Evolutionary conservation across 306 rosid genomes (phyloP).

Genomic region (Glycyrrhiza uralensis): DNA sequence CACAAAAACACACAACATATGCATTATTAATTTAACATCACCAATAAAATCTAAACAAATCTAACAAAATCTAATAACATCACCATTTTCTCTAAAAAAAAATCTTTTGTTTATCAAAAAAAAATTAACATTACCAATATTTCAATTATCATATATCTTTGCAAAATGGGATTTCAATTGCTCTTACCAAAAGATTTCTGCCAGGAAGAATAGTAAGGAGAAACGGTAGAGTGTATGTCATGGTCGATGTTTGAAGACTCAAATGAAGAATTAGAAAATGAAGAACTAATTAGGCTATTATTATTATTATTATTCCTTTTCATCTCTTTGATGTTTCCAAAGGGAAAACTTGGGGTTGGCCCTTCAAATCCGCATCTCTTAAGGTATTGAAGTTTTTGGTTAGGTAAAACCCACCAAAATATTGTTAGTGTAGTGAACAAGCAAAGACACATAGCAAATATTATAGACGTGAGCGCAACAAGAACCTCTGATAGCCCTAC

Average conservation of each 20-base stretch:
- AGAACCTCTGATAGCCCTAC: slow-evolving; percentile 13
- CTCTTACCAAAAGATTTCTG: slow-evolving; percentile 71
- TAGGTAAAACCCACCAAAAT: slow-evolving; percentile 60
- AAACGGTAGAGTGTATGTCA: slow-evolving; percentile 62
- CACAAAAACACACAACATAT: background rate
- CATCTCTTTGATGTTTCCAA: slow-evolving; percentile 64
- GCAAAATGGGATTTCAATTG: too few species aligned
- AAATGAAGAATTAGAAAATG: background rate
- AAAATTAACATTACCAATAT: too few species aligned
- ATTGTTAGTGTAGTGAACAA: slow-evolving; percentile 30
- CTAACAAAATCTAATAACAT: background rate
- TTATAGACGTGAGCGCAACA: background rate
- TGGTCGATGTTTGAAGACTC: slow-evolving; percentile 34
- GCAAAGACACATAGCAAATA: background rate
- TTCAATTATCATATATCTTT: too few species aligned
- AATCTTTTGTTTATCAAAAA: too few species aligned
- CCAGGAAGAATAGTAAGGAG: slow-evolving; percentile 70
- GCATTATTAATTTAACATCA: background rate
- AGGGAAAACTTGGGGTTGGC: slow-evolving; percentile 65
- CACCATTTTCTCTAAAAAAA: background rate
- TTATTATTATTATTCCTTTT: slow-evolving; percentile 38
- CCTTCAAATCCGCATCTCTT: slow-evolving; percentile 62
- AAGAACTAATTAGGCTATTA: background rate
- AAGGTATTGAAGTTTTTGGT: slow-evolving; percentile 36
- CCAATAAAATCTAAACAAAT: too few species aligned